Base-by-base conservation (phyloP, 768 basidiomycete species). In the Tylopilus felleus region DNA sequence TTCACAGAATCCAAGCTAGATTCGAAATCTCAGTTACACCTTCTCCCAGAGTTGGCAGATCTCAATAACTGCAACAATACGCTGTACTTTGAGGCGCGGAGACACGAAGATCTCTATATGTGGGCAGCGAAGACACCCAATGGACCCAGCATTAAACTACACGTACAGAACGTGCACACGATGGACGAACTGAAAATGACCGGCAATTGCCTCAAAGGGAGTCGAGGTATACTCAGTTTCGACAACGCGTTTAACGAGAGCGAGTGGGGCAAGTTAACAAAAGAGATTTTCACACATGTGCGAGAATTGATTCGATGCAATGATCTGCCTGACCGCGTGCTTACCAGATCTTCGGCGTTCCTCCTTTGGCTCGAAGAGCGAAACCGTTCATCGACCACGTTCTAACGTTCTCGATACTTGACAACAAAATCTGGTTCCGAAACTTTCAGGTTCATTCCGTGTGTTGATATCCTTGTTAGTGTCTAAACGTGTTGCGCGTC, bases 131-230 rank as follows among this genome's bases (percentile, higher is more conserved):
- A 98, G 71, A 91, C 94, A 33, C 97, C 97, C 21, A 99, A 99
- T 65, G 97, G 97, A 10, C 97, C 97, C 14, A 95, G 90, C 65
- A 84, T 95, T 66, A 98, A 98, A 71, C 80, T 98, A 78, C 97
- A 98, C 66, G 96, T 98, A 16, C 95, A 97, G 73, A 99, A 98
- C 67, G 80, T 96, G 51, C 97, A 99, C 71, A 99, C 97, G 40
- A 98, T 98, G 97, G 97, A 98, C 74, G 97, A 99, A 72, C 79
- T 99, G 60, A 98, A 98, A 76, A 90, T 99, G 95, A 96, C 94
- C 8, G 97, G 97, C 29, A 98, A 99, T 71, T 99, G 97, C 71
- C 73, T 99, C 60, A 97, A 96, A 73, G 97, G 97, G 17, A 91
- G 90, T 65, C 77, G 97, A 49, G 96, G 95, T 5, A 74, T 98